A percentile compares a stretch with the other conserved stretches of the same genome.
phyloP scores from a whole-genome alignment of 169 alveolate species.

The Theileria annulata region DNA sequence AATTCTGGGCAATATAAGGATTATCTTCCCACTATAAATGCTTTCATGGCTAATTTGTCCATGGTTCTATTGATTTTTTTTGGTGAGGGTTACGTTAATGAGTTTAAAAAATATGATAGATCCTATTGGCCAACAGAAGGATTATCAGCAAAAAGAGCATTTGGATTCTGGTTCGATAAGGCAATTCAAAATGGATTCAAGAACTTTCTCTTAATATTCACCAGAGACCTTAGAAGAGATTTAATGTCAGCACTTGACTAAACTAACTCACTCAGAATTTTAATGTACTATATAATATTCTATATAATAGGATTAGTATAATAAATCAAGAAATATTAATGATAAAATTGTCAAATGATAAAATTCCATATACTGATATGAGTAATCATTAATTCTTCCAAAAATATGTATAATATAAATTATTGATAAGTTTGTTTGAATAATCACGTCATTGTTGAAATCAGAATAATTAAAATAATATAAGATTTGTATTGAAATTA shows the following conservation, averaged over 20 bases:
- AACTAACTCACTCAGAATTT: no score
- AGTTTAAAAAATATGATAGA: constrained; percentile 9
- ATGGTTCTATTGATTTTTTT: constrained; percentile 1
- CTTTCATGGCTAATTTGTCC: not conserved
- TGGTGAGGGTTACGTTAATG: constrained; percentile 6
- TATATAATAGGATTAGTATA: no score
- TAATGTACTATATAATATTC: not conserved
- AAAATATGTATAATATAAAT: no score
- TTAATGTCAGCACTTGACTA: not conserved
- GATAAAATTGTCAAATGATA: no score
- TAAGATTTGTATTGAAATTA: no score
- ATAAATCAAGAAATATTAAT: no score
- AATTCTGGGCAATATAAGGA: not conserved
- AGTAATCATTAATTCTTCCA: no score
- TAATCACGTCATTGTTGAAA: no score
- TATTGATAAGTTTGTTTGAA: no score
- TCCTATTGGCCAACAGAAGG: constrained; percentile 16
- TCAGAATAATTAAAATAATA: no score
- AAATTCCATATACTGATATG: no score
- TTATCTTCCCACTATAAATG: not conserved
- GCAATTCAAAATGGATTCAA: constrained; percentile 3
- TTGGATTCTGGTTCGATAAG: constrained; percentile 21
- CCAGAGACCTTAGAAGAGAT: not conserved
- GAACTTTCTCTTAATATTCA: not conserved
- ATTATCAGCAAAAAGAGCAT: not conserved